These are phyloP conservation scores for Ilex paraguariensis DNA, from an alignment of 305 asterid species.

Conservation along the genomic window DNA sequence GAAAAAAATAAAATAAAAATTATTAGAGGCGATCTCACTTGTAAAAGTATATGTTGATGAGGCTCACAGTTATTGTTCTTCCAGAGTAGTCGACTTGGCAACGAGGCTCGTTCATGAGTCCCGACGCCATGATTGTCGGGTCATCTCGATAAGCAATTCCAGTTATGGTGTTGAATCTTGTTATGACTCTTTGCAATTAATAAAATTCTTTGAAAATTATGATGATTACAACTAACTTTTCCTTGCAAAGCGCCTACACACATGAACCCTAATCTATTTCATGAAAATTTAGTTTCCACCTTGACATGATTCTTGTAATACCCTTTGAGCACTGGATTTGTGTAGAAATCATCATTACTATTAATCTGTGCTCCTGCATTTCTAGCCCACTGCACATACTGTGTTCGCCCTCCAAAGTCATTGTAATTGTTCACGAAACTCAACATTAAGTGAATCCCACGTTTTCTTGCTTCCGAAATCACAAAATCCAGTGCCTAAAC, in stretches of 20 bases:
- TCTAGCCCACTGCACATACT: constrained; percentile 58
- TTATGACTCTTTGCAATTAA: constrained; percentile 29
- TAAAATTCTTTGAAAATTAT: too few relatives aligned
- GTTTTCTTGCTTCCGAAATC: constrained; percentile 52
- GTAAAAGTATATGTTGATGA: neutral
- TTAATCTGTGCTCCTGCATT: constrained; percentile 42
- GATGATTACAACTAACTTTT: too few relatives aligned
- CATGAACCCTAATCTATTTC: too few relatives aligned
- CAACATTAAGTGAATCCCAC: constrained; percentile 51
- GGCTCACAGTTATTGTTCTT: constrained; percentile 31
- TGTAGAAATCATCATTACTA: constrained; percentile 45
- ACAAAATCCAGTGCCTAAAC: constrained; percentile 69
- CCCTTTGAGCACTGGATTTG: constrained; percentile 27
- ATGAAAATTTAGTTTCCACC: constrained; percentile 15
- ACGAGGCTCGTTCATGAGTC: constrained; percentile 55
- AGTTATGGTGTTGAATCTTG: constrained; percentile 39
- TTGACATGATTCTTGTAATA: constrained; percentile 41
- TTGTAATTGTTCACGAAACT: constrained; percentile 62
- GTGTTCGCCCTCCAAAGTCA: constrained; percentile 61
- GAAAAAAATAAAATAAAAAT: too few relatives aligned
- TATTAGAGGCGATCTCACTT: too few relatives aligned
- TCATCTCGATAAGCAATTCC: constrained; percentile 38
- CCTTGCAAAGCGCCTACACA: too few relatives aligned
- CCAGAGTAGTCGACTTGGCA: constrained; percentile 43
- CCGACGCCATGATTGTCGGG: constrained; percentile 61